Evolutionary conservation across 2,329 filamentous ascomycete genomes (phyloP).

Genomic region (Daldinia sp.): DNA sequence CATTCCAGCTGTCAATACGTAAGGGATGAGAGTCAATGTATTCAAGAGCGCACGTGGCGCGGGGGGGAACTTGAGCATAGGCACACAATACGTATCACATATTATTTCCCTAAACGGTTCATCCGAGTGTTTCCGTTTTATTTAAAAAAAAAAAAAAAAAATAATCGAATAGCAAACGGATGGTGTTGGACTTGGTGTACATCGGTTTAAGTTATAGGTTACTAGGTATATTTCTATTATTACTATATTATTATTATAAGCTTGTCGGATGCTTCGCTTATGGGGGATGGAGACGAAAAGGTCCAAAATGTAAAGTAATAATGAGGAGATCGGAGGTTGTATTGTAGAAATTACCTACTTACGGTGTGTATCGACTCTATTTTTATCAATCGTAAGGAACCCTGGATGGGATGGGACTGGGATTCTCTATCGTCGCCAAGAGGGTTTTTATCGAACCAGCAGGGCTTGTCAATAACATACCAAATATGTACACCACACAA

Average conservation of each 20-base stretch:
- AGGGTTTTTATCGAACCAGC: slow-evolving; percentile 8
- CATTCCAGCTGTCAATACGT: slow-evolving; percentile 18
- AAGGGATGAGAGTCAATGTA: slow-evolving; percentile 10
- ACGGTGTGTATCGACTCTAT: slow-evolving; percentile 14
- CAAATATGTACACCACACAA: neutral
- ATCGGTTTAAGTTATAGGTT: neutral
- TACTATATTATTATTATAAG: slow-evolving; percentile 2
- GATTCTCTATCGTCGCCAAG: slow-evolving; percentile 20
- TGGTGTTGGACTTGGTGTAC: neutral
- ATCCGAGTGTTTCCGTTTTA: slow-evolving; percentile 18
- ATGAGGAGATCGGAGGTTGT: slow-evolving; percentile 12
- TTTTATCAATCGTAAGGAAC: slow-evolving; percentile 20
- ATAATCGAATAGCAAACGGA: neutral
- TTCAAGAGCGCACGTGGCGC: slow-evolving; percentile 33
- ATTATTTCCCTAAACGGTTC: slow-evolving; percentile 17
- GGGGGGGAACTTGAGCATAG: slow-evolving; percentile 14
- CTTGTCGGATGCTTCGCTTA: slow-evolving; percentile 10
- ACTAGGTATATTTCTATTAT: neutral
- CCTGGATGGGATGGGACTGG: neutral
- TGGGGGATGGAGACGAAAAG: neutral
- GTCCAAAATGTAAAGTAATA: slow-evolving; percentile 1
- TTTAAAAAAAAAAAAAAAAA: slow-evolving; percentile 2
- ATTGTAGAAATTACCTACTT: slow-evolving; percentile 29
- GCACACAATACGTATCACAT: slow-evolving; percentile 31
- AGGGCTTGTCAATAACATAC: slow-evolving; percentile 21